Evolutionary conservation across 2,329 filamentous ascomycete genomes (phyloP), one percentile per base, ranked within the genome.

Genomic region (Diaporthe velutina): DNA sequence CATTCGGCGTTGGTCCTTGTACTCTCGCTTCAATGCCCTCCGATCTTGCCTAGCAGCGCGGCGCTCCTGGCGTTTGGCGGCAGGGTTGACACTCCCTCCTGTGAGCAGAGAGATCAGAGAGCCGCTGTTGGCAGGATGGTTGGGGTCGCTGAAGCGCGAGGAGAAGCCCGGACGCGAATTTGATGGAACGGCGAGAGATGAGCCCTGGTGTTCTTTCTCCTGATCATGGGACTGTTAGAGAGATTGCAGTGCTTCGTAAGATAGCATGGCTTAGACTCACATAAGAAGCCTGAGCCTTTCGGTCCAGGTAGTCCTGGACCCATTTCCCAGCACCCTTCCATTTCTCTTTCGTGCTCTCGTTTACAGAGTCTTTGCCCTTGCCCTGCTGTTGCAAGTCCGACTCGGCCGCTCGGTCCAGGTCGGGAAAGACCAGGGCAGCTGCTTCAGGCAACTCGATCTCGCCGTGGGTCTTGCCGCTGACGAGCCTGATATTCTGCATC

Each of bases 81-180:
- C 74, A 38, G 77, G 80, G 77, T 80, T 83, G 22, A 87, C 57
- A 7, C 80, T 78, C 0, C 88, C 88, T 1, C 88, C 88, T 0
- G 84, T 88, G 2, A 89, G 76, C 2, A 90, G 78, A 0, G 84
- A 82, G 4, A 89, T 77, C 12, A 89, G 79, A 9, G 84, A 85
- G 3, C 88, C 88, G 38, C 83, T 87, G 76, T 85, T 88, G 42
- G 85, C 86, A 0, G 88, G 83, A 76, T 90, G 85, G 75, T 85
- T 87, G 0, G 88, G 88, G 75, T 91, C 88, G 10, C 85, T 84
- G 77, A 86, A 88, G 30, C 86, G 83, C 6, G 86, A 88, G 0
- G 82, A 80, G 76, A 89, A 89, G 0, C 81, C 79, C 70, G 81
- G 76, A 10, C 76, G 77, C 2, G 54, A 78, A 78, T 75, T 80